Evolutionary conservation across 2,329 filamentous ascomycete species (phyloP).

Genomic region (Colletotrichum horii): DNA sequence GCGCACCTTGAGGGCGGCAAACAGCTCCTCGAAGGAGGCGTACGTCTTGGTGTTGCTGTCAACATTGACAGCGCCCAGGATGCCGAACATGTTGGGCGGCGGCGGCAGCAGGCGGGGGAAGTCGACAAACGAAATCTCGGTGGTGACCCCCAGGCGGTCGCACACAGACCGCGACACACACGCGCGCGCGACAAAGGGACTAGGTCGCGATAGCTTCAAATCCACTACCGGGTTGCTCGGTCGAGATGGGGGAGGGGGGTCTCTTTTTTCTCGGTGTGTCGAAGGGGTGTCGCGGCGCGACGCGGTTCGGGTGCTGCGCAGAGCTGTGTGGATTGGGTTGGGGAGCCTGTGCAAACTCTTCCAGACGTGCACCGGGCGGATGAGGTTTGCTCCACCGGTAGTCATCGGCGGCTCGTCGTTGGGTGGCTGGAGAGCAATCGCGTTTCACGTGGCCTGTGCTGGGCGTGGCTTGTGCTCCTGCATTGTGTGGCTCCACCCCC

Average conservation of each 20-base stretch:
- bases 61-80: slow-evolving; percentile 43
- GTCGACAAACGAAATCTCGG: background rate
- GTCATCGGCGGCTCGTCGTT: background rate
- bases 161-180: background rate
- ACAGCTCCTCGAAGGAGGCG: slow-evolving; percentile 45
- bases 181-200: background rate
- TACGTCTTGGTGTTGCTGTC: slow-evolving; percentile 35
- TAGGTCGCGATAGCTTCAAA: slow-evolving; percentile 6
- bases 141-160: background rate
- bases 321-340: slow-evolving; percentile 24
- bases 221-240: background rate
- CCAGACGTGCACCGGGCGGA: slow-evolving; percentile 6
- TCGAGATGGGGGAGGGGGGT: slow-evolving; percentile 19
- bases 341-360: slow-evolving; percentile 25
- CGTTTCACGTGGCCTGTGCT: background rate
- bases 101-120: background rate
- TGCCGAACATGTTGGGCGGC: slow-evolving; percentile 44
- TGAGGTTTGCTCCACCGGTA: slow-evolving; percentile 13
- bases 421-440: background rate
- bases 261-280: background rate
- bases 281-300: slow-evolving; percentile 26
- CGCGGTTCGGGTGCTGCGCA: slow-evolving; percentile 7
- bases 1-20: slow-evolving; percentile 42
- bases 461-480: background rate
- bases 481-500: background rate